Evolutionary conservation across 2,329 filamentous ascomycete genomes (phyloP).

Genomic region (Emmonsia crescens): DNA sequence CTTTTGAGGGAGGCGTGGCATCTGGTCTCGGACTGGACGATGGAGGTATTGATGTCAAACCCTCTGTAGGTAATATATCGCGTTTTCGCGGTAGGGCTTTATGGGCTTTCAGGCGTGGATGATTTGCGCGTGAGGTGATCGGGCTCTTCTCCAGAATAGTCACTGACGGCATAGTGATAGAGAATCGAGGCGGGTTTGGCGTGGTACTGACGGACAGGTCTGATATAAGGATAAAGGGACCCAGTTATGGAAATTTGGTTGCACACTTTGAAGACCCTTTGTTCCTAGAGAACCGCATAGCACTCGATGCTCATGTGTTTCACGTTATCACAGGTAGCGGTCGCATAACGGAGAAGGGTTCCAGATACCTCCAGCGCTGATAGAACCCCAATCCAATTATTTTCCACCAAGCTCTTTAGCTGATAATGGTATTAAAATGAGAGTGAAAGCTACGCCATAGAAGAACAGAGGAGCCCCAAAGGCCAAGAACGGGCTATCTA

Average conservation of each 20-base stretch:
- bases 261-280: background rate
- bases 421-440: background rate
- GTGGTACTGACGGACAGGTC: background rate
- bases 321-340: background rate
- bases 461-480: background rate
- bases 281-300: background rate
- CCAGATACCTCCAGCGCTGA: background rate
- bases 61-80: constrained; percentile 17
- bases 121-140: constrained; percentile 13
- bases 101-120: constrained; percentile 29
- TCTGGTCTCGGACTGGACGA: constrained; percentile 18
- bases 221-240: background rate
- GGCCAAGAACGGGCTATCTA: background rate
- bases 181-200: background rate
- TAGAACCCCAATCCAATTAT: background rate
- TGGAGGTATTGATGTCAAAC: constrained; percentile 17
- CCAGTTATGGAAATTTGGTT: background rate
- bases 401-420: background rate
- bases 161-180: background rate
- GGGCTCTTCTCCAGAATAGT: background rate
- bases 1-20: constrained; percentile 14
- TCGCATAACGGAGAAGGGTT: background rate
- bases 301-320: background rate
- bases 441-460: background rate
- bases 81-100: constrained; percentile 30